Percentiles rank a stretch among this genome's conserved stretches.
phyloP scores from a whole-genome alignment of 2,329 filamentous ascomycete genomes.

The Colletotrichum zoysiae region DNA sequence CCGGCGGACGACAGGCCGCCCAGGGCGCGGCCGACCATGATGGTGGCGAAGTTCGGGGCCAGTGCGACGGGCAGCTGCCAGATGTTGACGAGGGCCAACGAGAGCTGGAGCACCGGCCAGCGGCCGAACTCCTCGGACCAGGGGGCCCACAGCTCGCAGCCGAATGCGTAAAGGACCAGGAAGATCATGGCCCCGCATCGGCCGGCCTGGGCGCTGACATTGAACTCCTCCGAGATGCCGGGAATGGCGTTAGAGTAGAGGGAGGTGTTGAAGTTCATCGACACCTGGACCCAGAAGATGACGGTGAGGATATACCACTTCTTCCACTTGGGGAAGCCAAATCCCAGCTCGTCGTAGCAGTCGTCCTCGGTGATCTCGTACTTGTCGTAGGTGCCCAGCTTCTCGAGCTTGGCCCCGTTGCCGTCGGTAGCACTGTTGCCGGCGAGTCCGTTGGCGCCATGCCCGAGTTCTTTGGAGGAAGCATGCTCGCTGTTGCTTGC shows the following conservation, averaged over 20 bases:
- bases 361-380: constrained; percentile 66
- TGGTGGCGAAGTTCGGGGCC: constrained; percentile 77
- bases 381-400: constrained; percentile 55
- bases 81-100: constrained; percentile 81
- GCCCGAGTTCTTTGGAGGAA: not conserved
- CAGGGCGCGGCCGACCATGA: constrained; percentile 78
- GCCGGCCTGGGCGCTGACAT: constrained; percentile 75
- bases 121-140: constrained; percentile 88
- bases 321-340: constrained; percentile 68
- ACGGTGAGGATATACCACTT: constrained; percentile 82
- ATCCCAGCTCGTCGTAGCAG: constrained; percentile 76
- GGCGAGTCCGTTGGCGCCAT: constrained; percentile 53
- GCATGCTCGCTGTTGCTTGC: constrained; percentile 12
- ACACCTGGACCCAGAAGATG: constrained; percentile 79
- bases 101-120: constrained; percentile 79
- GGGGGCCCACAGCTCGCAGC: constrained; percentile 89
- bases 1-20: constrained; percentile 79
- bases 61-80: constrained; percentile 80
- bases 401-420: constrained; percentile 47
- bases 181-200: constrained; percentile 83
- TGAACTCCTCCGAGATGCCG: constrained; percentile 76
- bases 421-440: constrained; percentile 26
- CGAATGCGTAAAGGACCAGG: constrained; percentile 84
- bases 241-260: constrained; percentile 77
- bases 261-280: constrained; percentile 84